Evolutionary conservation across 176 grass and related monocot genomes (phyloP).

Genomic region (Ananas comosus): DNA sequence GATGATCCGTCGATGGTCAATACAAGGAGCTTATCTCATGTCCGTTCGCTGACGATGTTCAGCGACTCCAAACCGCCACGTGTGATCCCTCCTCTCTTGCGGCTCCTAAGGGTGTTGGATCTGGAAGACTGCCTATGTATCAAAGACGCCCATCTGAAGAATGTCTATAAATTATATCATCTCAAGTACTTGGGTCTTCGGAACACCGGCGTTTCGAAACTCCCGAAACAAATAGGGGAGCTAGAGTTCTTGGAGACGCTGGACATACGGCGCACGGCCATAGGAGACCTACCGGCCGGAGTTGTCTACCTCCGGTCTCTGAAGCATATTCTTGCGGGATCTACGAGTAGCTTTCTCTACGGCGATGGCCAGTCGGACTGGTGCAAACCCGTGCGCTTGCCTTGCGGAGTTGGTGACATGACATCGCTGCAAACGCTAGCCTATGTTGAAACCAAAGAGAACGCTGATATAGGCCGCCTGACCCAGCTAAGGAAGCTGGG

Average conservation of each 20-base stretch:
- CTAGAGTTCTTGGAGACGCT: slow-evolving; percentile 16
- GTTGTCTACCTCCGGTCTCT: background rate
- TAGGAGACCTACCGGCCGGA: background rate
- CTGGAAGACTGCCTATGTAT: slow-evolving; percentile 19
- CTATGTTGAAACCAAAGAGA: background rate
- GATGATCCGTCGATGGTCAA: slow-evolving; percentile 10
- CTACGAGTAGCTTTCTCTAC: no score
- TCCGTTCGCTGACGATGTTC: slow-evolving; percentile 2
- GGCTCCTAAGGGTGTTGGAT: slow-evolving; percentile 14
- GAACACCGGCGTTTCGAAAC: background rate
- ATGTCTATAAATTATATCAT: slow-evolving; percentile 21
- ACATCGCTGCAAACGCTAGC: slow-evolving; percentile 11
- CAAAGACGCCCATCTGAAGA: background rate
- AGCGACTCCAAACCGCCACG: background rate
- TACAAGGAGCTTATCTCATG: slow-evolving; percentile 9
- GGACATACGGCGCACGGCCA: slow-evolving; percentile 23
- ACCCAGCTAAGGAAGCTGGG: slow-evolving; percentile 23
- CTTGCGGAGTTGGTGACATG: slow-evolving; percentile 15
- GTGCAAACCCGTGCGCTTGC: background rate
- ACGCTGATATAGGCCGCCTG: background rate
- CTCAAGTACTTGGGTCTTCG: slow-evolving; percentile 23
- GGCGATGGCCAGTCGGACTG: no score
- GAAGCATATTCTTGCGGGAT: slow-evolving; percentile 17
- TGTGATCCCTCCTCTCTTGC: background rate
- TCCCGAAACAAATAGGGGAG: background rate